These are phyloP conservation scores for Mitragyna speciosa DNA, from an alignment of 257 asterid genomes.

Conservation along the genomic window DNA sequence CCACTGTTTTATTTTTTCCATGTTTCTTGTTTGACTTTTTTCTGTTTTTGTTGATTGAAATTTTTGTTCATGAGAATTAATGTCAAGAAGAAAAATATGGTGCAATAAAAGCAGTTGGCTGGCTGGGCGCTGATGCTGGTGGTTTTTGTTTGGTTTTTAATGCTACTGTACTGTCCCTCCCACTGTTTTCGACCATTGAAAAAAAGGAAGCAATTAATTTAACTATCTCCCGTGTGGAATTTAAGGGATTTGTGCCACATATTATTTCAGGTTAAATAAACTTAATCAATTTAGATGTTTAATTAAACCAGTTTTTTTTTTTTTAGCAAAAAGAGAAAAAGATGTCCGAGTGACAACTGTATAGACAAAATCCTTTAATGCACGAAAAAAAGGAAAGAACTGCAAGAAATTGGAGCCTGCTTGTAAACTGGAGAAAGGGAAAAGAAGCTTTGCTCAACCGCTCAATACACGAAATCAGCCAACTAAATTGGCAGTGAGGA, in stretches of 20 bases:
- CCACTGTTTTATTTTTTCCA: conserved; percentile 4
- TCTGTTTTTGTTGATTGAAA: too few species aligned
- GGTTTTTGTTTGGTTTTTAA: background rate
- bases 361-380: background rate
- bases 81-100: background rate
- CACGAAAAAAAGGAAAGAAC: background rate
- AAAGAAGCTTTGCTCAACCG: background rate
- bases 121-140: background rate
- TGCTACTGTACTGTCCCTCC: too few species aligned
- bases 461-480: background rate
- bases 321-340: background rate
- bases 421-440: background rate
- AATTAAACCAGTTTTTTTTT: too few species aligned
- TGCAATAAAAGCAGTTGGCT: conserved; percentile 14
- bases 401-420: background rate
- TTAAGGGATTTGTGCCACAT: too few species aligned
- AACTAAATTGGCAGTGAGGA: background rate
- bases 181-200: background rate
- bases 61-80: background rate
- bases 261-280: too few species aligned
- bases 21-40: background rate
- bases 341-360: background rate
- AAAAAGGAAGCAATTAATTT: too few species aligned
- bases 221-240: too few species aligned
- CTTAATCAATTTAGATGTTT: too few species aligned